Evolutionary conservation across 805 yeast genomes (phyloP), one percentile per base, ranked within the genome.

Genomic region (Yarrowia sp.): DNA sequence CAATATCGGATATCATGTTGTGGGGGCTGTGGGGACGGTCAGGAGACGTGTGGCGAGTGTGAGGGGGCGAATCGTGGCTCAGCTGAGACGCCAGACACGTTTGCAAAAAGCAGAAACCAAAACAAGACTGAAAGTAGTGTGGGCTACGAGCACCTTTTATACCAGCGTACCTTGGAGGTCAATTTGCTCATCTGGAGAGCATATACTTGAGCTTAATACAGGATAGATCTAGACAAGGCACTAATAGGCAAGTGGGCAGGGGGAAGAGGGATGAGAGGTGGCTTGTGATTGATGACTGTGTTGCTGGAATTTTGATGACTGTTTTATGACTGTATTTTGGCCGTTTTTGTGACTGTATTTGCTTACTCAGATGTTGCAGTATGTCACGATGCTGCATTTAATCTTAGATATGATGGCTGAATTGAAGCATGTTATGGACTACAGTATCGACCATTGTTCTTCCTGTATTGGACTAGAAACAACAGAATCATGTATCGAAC

Each of bases 131-230:
- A 24, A 38, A 54, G 41, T 26, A 17, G 46, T 19, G 33, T 24
- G 61, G 61, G 61, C 46, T 24, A 17, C 46, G 14, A 17, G 17
- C 46, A 16, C 61, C 61, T 54, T 54, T 36, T 54, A 54, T 54
- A 54, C 35, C 40, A 35, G 30, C 36, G 38, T 35, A 62, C 65
- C 65, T 62, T 62, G 65, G 36, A 48, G 65, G 65, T 62, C 59
- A 62, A 62, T 49, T 30, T 62, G 65, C 65, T 48, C 65, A 49
- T 26, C 38, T 49, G 40, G 44, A 36, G 44, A 49, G 33, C 44
- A 62, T 19, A 33, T 33, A 51, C 32, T 12, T 12, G 44, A 54
- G 61, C 30, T 54, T 26, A 54, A 17, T 17, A n/a, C 12, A 3
- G 3, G 32, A 10, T 3, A 21, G 6, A 11, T 16, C 30, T 22